phyloP scores from a whole-genome alignment of 192 early-diverging fungal species.

The Gaertneriomyces sp. region DNA sequence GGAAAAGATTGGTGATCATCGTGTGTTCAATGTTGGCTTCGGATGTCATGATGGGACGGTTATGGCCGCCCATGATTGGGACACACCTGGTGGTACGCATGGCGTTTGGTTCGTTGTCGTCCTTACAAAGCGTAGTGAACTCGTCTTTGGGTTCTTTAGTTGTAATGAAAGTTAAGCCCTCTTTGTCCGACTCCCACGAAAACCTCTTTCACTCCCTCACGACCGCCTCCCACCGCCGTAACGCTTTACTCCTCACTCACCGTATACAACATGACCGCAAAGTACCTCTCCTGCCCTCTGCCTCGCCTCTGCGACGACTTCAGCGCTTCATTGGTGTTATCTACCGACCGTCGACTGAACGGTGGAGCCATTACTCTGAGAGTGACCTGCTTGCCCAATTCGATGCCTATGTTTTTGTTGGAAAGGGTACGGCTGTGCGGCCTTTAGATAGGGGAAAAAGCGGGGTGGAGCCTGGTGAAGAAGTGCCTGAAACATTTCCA shows the following conservation, averaged over 20 bases:
- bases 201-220: background rate
- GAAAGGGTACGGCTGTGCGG: too few species aligned
- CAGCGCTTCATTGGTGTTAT: constrained; percentile 19
- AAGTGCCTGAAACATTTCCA: too few species aligned
- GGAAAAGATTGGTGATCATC: constrained; percentile 2
- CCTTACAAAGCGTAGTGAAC: background rate
- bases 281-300: too few species aligned
- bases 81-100: constrained; percentile 7
- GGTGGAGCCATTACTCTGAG: constrained; percentile 12
- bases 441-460: too few species aligned
- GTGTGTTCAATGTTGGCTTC: constrained; percentile 14
- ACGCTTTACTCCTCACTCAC: too few species aligned
- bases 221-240: background rate
- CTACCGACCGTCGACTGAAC: constrained; percentile 13
- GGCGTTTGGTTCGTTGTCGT: background rate
- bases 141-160: background rate
- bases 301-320: background rate
- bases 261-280: too few species aligned
- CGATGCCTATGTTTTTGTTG: too few species aligned
- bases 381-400: constrained; percentile 9
- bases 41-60: constrained; percentile 4
- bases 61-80: constrained; percentile 19
- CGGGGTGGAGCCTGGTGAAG: too few species aligned
- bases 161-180: constrained; percentile 6
- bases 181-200: background rate